These are phyloP conservation scores for Saccharomycopsis hybrid DNA, from an alignment of 1,139 yeast genomes.

Conservation along the genomic window DNA sequence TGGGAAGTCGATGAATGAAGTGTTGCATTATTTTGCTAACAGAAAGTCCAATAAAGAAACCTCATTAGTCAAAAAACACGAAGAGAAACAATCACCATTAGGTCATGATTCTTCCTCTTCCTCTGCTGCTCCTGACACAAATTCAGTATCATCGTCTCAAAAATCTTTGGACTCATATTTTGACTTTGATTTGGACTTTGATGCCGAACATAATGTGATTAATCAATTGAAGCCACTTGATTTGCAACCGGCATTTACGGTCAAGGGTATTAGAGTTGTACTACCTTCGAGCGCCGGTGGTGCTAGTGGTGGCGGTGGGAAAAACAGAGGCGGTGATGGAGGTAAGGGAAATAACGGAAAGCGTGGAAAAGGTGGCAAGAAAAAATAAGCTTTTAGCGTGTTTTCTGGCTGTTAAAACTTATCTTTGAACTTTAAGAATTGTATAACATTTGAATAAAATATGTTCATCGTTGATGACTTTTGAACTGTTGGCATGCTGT, in stretches of 20 bases:
- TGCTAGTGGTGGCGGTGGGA: constrained; percentile 24
- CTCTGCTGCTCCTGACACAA: no score
- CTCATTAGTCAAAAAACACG: constrained; percentile 29
- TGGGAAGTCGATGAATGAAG: constrained; percentile 76
- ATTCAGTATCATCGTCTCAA: no score
- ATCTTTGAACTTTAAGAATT: no score
- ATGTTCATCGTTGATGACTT: no score
- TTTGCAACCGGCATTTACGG: constrained; percentile 45
- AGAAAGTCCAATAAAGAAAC: constrained; percentile 46
- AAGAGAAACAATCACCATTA: constrained; percentile 1
- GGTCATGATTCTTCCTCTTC: neutral
- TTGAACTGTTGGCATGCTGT: no score
- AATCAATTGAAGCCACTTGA: constrained; percentile 53
- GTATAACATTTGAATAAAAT: no score
- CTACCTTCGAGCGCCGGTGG: constrained; percentile 28
- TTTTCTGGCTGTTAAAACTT: no score
- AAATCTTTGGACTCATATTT: constrained; percentile 4
- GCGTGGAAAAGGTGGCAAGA: no score
- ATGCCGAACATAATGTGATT: constrained; percentile 54
- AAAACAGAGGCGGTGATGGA: constrained; percentile 23
- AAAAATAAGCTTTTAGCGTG: no score
- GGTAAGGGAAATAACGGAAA: constrained; percentile 21
- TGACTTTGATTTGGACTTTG: constrained; percentile 53
- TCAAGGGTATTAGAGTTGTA: constrained; percentile 40
- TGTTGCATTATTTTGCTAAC: constrained; percentile 49